A percentile compares a stretch with the other conserved stretches of the same genome.
Evolutionary conservation across 768 basidiomycete species (phyloP).

Genomic region (Coprinellus micaceus): DNA sequence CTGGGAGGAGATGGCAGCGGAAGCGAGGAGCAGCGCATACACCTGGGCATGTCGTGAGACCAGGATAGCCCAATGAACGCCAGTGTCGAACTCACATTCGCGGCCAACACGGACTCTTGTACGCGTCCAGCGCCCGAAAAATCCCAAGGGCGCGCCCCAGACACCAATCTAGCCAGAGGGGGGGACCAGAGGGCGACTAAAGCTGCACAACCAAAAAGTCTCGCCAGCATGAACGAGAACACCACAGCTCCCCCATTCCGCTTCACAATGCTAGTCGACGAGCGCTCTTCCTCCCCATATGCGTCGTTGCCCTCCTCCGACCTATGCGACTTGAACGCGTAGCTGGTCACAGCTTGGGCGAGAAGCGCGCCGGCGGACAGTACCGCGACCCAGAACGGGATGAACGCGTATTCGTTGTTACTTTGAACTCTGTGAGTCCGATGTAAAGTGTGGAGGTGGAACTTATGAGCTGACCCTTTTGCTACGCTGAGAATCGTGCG

Average conservation of each 20-base stretch:
- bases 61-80: not conserved
- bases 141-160: not conserved
- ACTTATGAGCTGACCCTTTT: too few species aligned
- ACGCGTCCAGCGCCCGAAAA: not conserved
- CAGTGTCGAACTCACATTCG: not conserved
- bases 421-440: too few species aligned
- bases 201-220: not conserved
- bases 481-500: too few species aligned
- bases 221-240: not conserved
- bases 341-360: not conserved
- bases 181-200: not conserved
- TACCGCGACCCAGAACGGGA: not conserved
- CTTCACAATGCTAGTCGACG: not conserved
- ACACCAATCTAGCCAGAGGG: not conserved
- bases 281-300: not conserved
- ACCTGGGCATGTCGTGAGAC: slow-evolving; percentile 1
- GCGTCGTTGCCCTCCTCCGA: not conserved
- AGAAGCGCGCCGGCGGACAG: not conserved
- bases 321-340: not conserved
- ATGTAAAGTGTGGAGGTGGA: too few species aligned
- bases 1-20: not conserved
- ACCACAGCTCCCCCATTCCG: not conserved
- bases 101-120: not conserved
- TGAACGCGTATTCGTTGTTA: not conserved
- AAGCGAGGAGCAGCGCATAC: slow-evolving; percentile 12